These are phyloP conservation scores for Rhodotorula sp. DNA, from an alignment of 1,284 basidiomycete genomes.

Conservation along the genomic window DNA sequence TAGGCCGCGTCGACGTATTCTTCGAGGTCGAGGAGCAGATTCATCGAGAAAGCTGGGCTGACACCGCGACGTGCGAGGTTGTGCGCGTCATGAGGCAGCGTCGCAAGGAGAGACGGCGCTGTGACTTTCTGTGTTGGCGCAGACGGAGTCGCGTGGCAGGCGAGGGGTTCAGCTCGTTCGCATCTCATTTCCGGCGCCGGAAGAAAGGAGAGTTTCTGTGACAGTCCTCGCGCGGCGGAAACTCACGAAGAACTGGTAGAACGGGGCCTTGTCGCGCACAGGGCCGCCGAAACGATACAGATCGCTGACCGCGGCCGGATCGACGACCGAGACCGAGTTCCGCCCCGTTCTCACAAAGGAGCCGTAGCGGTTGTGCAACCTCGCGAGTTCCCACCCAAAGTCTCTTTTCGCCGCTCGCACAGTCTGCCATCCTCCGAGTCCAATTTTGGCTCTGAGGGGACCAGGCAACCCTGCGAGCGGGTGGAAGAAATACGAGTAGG, in stretches of 20 bases:
- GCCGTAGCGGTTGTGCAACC: constrained; percentile 7
- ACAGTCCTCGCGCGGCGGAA: too few species aligned
- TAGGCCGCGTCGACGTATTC: constrained; percentile 9
- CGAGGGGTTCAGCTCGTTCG: too few species aligned
- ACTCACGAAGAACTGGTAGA: constrained; percentile 12
- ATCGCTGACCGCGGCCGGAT: background rate
- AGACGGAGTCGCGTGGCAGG: too few species aligned
- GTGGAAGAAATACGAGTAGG: constrained; percentile 5
- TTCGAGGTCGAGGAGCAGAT: constrained; percentile 9
- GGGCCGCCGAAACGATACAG: constrained; percentile 1
- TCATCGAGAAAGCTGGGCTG: constrained; percentile 9
- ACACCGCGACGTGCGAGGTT: constrained; percentile 2
- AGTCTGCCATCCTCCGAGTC: constrained; percentile 4
- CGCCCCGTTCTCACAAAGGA: background rate
- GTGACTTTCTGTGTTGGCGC: constrained; percentile 5
- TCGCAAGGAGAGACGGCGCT: constrained; percentile 7
- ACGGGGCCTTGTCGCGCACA: constrained; percentile 3
- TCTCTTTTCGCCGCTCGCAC: constrained; percentile 5
- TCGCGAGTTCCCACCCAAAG: constrained; percentile 5
- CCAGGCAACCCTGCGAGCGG: constrained; percentile 1
- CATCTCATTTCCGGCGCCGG: background rate
- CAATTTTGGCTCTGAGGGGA: background rate
- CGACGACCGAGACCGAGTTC: constrained; percentile 10
- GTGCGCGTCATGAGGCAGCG: constrained; percentile 1
- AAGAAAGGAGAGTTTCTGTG: background rate